Conservation (phyloP, 2,329 filamentous ascomycete species). For the Chaetomiaceae sp. region DNA sequence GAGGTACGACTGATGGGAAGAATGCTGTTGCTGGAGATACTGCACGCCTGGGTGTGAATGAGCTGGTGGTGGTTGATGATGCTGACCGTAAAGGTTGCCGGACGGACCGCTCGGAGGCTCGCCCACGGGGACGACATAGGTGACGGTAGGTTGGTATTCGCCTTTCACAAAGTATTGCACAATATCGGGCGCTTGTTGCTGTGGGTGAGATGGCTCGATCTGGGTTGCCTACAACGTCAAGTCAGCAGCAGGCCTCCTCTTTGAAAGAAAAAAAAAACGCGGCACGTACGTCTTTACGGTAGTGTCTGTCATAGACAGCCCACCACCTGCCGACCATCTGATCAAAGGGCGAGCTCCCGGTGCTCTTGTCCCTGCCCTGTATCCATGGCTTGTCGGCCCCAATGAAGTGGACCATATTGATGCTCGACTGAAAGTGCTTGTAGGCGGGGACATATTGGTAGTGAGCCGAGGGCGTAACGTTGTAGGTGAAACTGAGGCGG, state of each 20-base stretch:
- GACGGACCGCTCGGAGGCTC: constrained; percentile 27
- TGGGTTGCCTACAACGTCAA: constrained; percentile 1
- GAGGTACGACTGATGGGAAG: constrained; percentile 13
- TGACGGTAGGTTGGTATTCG: constrained; percentile 39
- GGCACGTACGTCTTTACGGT: constrained; percentile 48
- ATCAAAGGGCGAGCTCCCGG: constrained; percentile 61
- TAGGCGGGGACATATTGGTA: constrained; percentile 98
- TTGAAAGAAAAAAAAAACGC: not conserved
- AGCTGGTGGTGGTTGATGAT: constrained; percentile 24
- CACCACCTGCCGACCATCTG: constrained; percentile 88
- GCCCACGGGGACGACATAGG: constrained; percentile 29
- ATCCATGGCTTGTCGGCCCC: constrained; percentile 87
- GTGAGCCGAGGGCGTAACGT: constrained; percentile 91
- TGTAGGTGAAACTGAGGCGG: constrained; percentile 89
- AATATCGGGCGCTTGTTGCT: constrained; percentile 29
- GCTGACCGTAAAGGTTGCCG: constrained; percentile 26
- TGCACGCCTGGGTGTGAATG: constrained; percentile 21
- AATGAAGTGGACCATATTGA: constrained; percentile 92
- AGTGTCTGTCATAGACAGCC: constrained; percentile 87
- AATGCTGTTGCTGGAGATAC: constrained; percentile 20
- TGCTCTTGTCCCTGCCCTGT: constrained; percentile 49
- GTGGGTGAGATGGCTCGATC: constrained; percentile 2
- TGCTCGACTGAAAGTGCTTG: constrained; percentile 81
- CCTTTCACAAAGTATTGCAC: constrained; percentile 51
- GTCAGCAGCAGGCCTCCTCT: constrained; percentile 3